phyloP scores from a whole-genome alignment of 768 basidiomycete genomes.

The Scleroderma bovista region DNA sequence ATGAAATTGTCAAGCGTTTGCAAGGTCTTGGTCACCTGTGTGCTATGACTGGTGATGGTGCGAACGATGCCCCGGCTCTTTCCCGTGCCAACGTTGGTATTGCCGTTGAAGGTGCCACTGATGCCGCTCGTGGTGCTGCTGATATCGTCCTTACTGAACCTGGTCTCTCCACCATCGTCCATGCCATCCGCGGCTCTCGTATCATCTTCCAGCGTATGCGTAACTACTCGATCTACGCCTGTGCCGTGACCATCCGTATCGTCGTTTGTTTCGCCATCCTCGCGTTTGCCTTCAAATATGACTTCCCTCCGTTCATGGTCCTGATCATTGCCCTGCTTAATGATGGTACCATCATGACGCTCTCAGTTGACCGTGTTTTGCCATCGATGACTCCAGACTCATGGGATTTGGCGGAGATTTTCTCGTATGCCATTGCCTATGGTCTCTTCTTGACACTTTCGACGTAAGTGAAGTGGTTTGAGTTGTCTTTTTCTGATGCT shows the following conservation, averaged over 20 bases:
- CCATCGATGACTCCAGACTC: constrained; percentile 90
- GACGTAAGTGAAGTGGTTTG: constrained; percentile 51
- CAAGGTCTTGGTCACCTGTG: constrained; percentile 94
- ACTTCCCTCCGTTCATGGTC: constrained; percentile 99
- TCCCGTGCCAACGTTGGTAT: constrained; percentile 99
- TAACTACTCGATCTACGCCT: constrained; percentile 97
- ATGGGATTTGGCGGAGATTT: constrained; percentile 96
- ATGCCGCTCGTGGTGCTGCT: constrained; percentile 96
- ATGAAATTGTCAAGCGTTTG: constrained; percentile 98
- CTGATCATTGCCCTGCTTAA: constrained; percentile 96
- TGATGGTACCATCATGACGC: constrained; percentile 99
- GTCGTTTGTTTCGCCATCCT: constrained; percentile 96
- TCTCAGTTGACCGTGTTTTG: constrained; percentile 92
- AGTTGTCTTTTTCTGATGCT: constrained; percentile 7
- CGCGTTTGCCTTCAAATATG: constrained; percentile 93
- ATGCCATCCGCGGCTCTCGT: constrained; percentile 97
- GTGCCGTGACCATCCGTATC: constrained; percentile 97
- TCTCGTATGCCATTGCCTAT: constrained; percentile 92
- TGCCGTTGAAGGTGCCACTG: constrained; percentile 98
- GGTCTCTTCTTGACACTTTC: constrained; percentile 90
- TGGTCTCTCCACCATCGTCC: constrained; percentile 97
- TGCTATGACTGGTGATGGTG: constrained; percentile 99
- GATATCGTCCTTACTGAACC: constrained; percentile 98
- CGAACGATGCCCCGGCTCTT: constrained; percentile 96
- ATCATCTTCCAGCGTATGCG: constrained; percentile 99